phyloP scores from a whole-genome alignment of 441 rosid genomes.

The Erodium trifolium region DNA sequence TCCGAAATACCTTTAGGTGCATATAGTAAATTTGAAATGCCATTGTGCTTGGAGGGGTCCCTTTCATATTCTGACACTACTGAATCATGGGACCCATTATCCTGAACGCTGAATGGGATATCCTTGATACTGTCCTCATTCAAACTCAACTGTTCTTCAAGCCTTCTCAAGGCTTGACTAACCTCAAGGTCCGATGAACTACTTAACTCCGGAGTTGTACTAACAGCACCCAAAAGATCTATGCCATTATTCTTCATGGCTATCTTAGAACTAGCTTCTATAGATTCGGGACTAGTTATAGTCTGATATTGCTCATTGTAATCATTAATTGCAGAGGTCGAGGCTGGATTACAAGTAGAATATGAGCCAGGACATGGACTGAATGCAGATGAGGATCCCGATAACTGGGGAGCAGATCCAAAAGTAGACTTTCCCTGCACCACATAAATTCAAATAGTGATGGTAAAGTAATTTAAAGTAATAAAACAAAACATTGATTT shows the following conservation, averaged over 20 bases:
- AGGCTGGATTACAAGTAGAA: constrained; percentile 38
- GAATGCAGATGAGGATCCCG: constrained; percentile 32
- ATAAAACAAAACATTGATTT: constrained; percentile 11
- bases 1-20: constrained; percentile 29
- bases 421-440: constrained; percentile 46
- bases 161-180: constrained; percentile 48
- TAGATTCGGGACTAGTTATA: constrained; percentile 44
- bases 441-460: constrained; percentile 18
- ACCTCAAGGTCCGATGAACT: constrained; percentile 29
- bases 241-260: constrained; percentile 22
- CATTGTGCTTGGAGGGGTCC: constrained; percentile 27
- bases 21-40: constrained; percentile 23
- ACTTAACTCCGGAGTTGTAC: constrained; percentile 26
- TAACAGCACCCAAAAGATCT: constrained; percentile 20
- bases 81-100: no score
- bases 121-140: constrained; percentile 44
- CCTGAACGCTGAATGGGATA: constrained; percentile 28
- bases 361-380: constrained; percentile 37
- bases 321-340: constrained; percentile 34
- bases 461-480: constrained; percentile 15
- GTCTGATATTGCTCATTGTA: constrained; percentile 35
- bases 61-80: constrained; percentile 17
- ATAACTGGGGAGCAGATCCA: constrained; percentile 32
- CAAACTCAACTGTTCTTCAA: constrained; percentile 78
- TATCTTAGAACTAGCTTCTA: constrained; percentile 52